Conservation (phyloP, 306 rosid species). For the Trichosanthes truncata region DNA sequence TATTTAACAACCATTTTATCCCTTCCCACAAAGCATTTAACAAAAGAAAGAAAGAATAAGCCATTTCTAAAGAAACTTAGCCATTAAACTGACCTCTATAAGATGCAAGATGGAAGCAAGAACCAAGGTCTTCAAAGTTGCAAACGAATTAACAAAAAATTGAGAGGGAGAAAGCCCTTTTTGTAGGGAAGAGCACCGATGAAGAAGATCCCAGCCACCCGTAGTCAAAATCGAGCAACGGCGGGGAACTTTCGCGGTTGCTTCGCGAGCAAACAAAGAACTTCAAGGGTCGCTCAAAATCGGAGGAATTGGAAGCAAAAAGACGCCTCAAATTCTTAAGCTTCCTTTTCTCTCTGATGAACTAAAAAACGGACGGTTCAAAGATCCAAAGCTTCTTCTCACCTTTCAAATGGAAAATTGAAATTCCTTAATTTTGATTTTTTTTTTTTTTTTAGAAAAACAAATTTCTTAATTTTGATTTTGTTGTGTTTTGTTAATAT, state of each 20-base stretch:
- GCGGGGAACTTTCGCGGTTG: neutral
- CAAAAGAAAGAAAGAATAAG: neutral
- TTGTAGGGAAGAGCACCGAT: neutral
- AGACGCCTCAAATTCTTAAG: constrained; percentile 3
- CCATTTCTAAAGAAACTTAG: neutral
- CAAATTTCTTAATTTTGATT: too few species aligned
- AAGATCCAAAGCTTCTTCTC: neutral
- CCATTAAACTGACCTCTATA: neutral
- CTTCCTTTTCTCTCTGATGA: neutral
- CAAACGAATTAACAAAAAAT: neutral
- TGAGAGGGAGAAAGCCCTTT: neutral
- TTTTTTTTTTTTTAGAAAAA: neutral
- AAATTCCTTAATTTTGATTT: too few species aligned
- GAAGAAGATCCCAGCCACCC: neutral
- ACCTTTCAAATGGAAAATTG: neutral
- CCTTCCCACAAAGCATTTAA: neutral
- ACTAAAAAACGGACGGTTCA: constrained; percentile 4
- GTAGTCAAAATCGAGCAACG: neutral
- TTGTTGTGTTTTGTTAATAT: neutral
- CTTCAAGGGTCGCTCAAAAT: neutral
- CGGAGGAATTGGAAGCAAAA: neutral
- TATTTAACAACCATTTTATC: neutral
- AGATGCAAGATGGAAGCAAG: neutral
- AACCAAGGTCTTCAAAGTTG: neutral
- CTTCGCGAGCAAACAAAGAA: constrained; percentile 2